phyloP scores from a whole-genome alignment of 2,329 filamentous ascomycete species.

The Sordariomycetes sp. region DNA sequence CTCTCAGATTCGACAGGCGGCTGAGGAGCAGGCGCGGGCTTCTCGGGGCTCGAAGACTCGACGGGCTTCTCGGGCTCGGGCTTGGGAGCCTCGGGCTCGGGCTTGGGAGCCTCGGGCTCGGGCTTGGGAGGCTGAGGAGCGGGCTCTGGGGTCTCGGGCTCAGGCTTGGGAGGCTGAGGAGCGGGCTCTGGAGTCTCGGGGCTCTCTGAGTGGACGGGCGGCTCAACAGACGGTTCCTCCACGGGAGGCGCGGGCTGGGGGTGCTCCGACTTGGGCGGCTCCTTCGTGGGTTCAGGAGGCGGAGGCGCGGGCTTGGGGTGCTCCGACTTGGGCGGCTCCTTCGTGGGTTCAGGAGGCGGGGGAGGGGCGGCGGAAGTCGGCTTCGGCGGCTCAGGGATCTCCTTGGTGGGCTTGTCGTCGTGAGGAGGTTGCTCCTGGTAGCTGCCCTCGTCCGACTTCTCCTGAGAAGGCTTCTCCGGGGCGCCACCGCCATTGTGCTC shows the following conservation, averaged over 20 bases:
- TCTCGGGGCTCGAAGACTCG: too few relatives aligned
- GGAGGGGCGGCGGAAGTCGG: neutral
- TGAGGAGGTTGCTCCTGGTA: neutral
- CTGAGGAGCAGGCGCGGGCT: too few relatives aligned
- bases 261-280: neutral
- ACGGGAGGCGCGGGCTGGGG: neutral
- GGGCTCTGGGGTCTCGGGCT: conserved; percentile 3
- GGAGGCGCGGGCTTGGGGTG: neutral
- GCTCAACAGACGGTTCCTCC: too few relatives aligned
- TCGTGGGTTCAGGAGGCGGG: neutral
- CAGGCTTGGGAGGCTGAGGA: neutral
- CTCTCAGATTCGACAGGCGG: neutral
- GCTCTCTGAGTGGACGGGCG: neutral
- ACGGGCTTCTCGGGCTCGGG: conserved; percentile 4
- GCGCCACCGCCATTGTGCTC: neutral
- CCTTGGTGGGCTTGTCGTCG: conserved; percentile 2
- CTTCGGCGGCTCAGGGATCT: neutral
- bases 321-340: neutral
- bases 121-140: neutral
- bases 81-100: neutral
- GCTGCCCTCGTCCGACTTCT: too few relatives aligned
- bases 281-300: neutral
- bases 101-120: conserved; percentile 2
- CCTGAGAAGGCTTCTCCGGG: conserved; percentile 3
- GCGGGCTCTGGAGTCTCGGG: conserved; percentile 1